These are phyloP conservation scores for Dissophora ornata DNA, from an alignment of 192 early-diverging fungal genomes.

Conservation along the genomic window DNA sequence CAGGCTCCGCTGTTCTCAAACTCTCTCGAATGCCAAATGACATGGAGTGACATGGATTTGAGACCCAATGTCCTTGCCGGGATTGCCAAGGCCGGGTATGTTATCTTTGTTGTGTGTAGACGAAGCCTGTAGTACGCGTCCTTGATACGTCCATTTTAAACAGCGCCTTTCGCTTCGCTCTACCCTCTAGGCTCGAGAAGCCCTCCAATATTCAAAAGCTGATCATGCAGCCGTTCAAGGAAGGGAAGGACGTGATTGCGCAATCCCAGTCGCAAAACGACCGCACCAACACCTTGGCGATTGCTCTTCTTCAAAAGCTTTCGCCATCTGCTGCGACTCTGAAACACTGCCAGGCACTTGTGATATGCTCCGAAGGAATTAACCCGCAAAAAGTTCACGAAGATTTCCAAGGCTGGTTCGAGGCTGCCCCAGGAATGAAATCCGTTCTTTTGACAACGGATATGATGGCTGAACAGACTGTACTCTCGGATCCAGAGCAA, in stretches of 20 bases:
- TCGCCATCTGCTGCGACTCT: constrained; percentile 6
- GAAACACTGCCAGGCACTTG: constrained; percentile 38
- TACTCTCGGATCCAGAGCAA: constrained; percentile 23
- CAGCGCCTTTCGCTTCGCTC: constrained; percentile 1
- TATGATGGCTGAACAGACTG: background rate
- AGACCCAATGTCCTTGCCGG: constrained; percentile 22
- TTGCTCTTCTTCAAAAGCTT: constrained; percentile 35
- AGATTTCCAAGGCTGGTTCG: constrained; percentile 39
- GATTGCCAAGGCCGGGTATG: constrained; percentile 41
- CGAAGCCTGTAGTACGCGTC: too few species aligned
- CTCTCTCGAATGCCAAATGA: constrained; percentile 43
- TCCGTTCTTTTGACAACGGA: constrained; percentile 21
- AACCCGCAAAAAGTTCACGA: constrained; percentile 39
- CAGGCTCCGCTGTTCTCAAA: constrained; percentile 30
- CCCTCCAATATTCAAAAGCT: constrained; percentile 51
- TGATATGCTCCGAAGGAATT: constrained; percentile 44
- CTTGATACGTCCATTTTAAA: too few species aligned
- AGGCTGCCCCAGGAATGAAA: constrained; percentile 10
- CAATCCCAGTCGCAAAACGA: constrained; percentile 51
- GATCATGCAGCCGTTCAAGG: constrained; percentile 29
- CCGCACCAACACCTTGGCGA: constrained; percentile 47
- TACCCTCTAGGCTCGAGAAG: constrained; percentile 11
- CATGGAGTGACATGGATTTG: constrained; percentile 41
- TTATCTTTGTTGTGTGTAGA: too few species aligned
- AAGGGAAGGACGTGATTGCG: constrained; percentile 46